Evolutionary conservation across 495 filamentous ascomycete genomes (phyloP), one percentile per base, ranked within the genome.

Genomic region (Penicillium macrosclerotiorum): DNA sequence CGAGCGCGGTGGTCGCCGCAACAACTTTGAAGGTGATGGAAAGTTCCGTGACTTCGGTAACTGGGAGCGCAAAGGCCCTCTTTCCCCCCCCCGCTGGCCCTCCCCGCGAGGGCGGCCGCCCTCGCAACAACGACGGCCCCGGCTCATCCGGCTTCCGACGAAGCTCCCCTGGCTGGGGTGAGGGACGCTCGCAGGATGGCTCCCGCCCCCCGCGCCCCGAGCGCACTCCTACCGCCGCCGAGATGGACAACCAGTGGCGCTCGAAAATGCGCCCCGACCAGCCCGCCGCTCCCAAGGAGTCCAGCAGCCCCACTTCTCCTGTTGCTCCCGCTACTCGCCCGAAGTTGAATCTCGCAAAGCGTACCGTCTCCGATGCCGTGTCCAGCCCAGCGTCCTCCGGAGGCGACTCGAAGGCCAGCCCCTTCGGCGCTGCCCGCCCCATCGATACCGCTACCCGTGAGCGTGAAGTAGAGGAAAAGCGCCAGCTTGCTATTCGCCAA

Each of bases 1-100:
- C 41, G 77, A 81, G 4, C 78, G 76, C 36, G 67, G 63, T 42
- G 62, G 60, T 39, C 74, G 77, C 40, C 71, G 74, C 54, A 69
- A 74, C 53, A 72, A 70, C 57, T 80, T 78, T 44, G 74, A 78
- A 67, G 82, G 84, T 47, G 89, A 95, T 60, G 86, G 88, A 49
- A 94, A 90, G 64, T 69, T 85, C 40, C 85, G 91, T 17, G 89
- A 96, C 57, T 87, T 96, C 53, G 76, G 80, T 47, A 93, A 90
- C 70, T 98, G 93, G 93, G 92, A 96, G 66, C 87, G 93, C 43
- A 92, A 90, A 58, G 94, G 93, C 17, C 93, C 94, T 20, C 77
- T 96, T 33, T 86, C 91, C 31, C 88, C 91, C n/a, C 8, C 65
- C 85, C 23, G 62, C 75, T 27, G 76, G 84, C 49, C 37, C 52